Evolutionary conservation across 2,329 filamentous ascomycete species (phyloP).

Genomic region (Mariannaea elegans): DNA sequence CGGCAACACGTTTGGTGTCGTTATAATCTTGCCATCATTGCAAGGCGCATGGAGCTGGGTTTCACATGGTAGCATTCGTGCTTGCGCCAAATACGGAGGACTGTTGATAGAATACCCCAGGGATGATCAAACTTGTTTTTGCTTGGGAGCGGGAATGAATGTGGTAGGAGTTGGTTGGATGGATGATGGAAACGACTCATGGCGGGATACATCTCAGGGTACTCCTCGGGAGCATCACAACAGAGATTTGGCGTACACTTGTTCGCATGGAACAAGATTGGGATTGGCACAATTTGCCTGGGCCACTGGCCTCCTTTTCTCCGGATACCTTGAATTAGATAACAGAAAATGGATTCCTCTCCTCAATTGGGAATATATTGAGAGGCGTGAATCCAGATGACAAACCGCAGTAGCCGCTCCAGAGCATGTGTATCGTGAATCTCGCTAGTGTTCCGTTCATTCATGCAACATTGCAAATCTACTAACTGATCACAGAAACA

Average conservation of each 20-base stretch:
- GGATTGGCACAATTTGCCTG: neutral
- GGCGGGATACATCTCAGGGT: neutral
- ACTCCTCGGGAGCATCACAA: neutral
- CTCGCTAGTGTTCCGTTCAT: slow-evolving; percentile 13
- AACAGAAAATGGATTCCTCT: neutral
- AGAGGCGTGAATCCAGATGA: too few species aligned
- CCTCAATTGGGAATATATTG: too few species aligned
- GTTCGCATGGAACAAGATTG: neutral
- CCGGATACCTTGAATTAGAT: too few species aligned
- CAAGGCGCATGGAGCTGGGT: neutral
- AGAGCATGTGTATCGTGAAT: neutral
- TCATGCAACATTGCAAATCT: slow-evolving; percentile 21
- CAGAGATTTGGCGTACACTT: neutral
- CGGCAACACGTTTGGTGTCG: neutral
- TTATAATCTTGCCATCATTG: neutral
- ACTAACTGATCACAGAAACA: slow-evolving; percentile 13
- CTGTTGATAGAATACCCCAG: slow-evolving; percentile 20
- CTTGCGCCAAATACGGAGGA: slow-evolving; percentile 15
- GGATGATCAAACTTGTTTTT: slow-evolving; percentile 12
- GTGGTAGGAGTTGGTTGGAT: neutral
- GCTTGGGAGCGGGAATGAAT: neutral
- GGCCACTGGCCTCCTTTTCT: too few species aligned
- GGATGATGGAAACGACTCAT: neutral
- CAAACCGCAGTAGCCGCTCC: too few species aligned
- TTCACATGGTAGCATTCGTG: slow-evolving; percentile 9